phyloP scores from a whole-genome alignment of 1,284 basidiomycete genomes.

The Moesziomyces parantarcticus region DNA sequence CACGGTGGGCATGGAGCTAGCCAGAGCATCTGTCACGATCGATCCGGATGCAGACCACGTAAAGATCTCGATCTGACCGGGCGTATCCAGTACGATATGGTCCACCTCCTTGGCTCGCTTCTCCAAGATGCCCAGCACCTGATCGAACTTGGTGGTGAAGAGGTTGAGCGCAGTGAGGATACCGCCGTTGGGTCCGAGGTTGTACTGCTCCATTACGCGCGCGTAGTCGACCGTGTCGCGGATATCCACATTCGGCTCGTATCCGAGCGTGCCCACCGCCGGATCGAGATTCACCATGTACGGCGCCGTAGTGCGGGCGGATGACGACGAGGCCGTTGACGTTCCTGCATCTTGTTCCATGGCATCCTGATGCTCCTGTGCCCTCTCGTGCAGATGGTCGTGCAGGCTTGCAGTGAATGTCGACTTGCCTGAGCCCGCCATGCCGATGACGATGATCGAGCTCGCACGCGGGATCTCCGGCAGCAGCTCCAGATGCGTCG shows the following conservation, averaged over 20 bases:
- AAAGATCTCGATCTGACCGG: slow-evolving; percentile 99
- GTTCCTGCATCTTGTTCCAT: slow-evolving; percentile 11
- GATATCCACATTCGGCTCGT: slow-evolving; percentile 97
- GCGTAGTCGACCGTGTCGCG: slow-evolving; percentile 96
- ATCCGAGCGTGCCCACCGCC: slow-evolving; percentile 88
- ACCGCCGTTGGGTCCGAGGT: slow-evolving; percentile 96
- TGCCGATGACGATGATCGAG: slow-evolving; percentile 73
- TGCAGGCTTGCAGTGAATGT: slow-evolving; percentile 80
- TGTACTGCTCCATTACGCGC: slow-evolving; percentile 99
- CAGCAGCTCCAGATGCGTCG: slow-evolving; percentile 39
- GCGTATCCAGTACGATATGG: slow-evolving; percentile 92
- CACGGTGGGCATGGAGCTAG: slow-evolving; percentile 89
- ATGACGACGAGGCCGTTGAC: neutral
- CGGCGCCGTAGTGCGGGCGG: slow-evolving; percentile 73
- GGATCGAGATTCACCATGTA: slow-evolving; percentile 99
- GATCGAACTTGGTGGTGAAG: slow-evolving; percentile 99
- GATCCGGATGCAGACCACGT: slow-evolving; percentile 99
- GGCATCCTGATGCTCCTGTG: slow-evolving; percentile 28
- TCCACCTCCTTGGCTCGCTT: slow-evolving; percentile 87
- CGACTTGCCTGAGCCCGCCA: slow-evolving; percentile 95
- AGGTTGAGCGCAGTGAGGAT: slow-evolving; percentile 96
- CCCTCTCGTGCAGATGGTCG: slow-evolving; percentile 43
- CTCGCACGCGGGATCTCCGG: slow-evolving; percentile 60
- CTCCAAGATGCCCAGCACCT: slow-evolving; percentile 91
- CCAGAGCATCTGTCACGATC: slow-evolving; percentile 98